Evolutionary conservation across 1,139 yeast species (phyloP), one percentile per base, ranked within the genome.

Genomic region (Debaryomycetaceae sp.): DNA sequence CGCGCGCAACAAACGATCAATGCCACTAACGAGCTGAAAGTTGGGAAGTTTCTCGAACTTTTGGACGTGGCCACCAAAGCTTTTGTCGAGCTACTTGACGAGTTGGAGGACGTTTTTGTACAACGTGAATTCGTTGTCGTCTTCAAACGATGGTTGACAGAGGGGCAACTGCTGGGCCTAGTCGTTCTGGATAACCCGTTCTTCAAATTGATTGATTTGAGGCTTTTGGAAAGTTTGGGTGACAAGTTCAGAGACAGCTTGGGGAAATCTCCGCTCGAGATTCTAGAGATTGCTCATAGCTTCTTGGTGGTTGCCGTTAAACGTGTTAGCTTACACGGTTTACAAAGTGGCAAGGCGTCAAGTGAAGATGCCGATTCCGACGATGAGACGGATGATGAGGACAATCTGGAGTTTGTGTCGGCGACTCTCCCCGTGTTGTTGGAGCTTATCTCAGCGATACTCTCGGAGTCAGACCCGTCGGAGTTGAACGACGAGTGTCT

Each of bases 171-270:
- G n/a, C n/a, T n/a, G n/a, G n/a, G n/a, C n/a, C n/a, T n/a, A n/a
- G 38, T 40, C 2, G 29, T 29, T 12, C 31, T 37, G 4, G 40
- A 27, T 21, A 67, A 72, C 38, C 83, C 88, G 5, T 69, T 80
- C 35, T 45, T 68, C 12, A 65, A 74, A 26, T 58, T 86, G 28
- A 60, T 77, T 5, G 81, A 83, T 47, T 61, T 84, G 37, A 73
- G 82, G 37, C 49, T 85, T 12, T 56, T 88, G 29, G 91, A 86
- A 45, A 58, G 61, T 13, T 54, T 85, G 26, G 75, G 79, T n/a
- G 70, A 69, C 11, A 65, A 65, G 18, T 81, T 82, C 43, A 80
- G 75, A 38, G 75, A 77, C 7, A 68, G 67, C 27, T 54, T 89
- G 23, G 70, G 85, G 8, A 71, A 71, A 22, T 74, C 82, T 3